Percentiles rank a stretch among this genome's conserved stretches.
These are phyloP conservation scores for Mucor saturninus DNA, from an alignment of 371 early-diverging fungal species.

Conservation along the genomic window DNA sequence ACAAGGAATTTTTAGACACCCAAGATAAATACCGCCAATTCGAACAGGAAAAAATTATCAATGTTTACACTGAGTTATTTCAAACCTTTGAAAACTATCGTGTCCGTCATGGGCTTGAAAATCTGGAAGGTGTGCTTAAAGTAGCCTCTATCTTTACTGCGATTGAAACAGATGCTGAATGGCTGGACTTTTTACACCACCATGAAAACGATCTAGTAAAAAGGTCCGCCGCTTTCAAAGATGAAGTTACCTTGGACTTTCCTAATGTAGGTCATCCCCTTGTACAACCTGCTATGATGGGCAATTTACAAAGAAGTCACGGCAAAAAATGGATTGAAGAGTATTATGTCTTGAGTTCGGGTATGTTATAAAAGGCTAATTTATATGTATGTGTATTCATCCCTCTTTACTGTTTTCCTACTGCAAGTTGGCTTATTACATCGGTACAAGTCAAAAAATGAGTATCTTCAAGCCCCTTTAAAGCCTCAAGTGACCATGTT, in stretches of 20 bases:
- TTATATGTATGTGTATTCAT: neutral
- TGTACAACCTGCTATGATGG: constrained; percentile 21
- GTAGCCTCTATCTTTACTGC: constrained; percentile 24
- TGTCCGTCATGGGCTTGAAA: constrained; percentile 21
- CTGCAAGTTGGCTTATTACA: constrained; percentile 22
- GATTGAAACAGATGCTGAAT: constrained; percentile 30
- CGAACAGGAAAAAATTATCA: constrained; percentile 29
- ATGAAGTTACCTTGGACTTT: constrained; percentile 19
- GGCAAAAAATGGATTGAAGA: constrained; percentile 24
- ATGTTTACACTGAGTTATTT: constrained; percentile 27
- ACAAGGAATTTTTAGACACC: constrained; percentile 19
- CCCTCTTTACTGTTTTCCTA: neutral
- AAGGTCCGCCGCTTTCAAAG: constrained; percentile 20
- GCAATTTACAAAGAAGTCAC: constrained; percentile 16
- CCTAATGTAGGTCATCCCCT: constrained; percentile 26
- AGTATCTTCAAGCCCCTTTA: constrained; percentile 10
- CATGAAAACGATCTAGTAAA: constrained; percentile 28
- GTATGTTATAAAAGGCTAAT: constrained; percentile 3
- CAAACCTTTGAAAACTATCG: constrained; percentile 26
- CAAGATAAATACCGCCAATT: constrained; percentile 33
- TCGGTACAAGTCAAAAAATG: constrained; percentile 21
- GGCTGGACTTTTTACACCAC: constrained; percentile 25
- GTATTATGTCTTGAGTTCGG: constrained; percentile 29
- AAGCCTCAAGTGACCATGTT: constrained; percentile 22
- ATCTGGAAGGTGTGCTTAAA: constrained; percentile 25